phyloP scores from a whole-genome alignment of 2,329 filamentous ascomycete species.

The Penicillium digitatum region DNA sequence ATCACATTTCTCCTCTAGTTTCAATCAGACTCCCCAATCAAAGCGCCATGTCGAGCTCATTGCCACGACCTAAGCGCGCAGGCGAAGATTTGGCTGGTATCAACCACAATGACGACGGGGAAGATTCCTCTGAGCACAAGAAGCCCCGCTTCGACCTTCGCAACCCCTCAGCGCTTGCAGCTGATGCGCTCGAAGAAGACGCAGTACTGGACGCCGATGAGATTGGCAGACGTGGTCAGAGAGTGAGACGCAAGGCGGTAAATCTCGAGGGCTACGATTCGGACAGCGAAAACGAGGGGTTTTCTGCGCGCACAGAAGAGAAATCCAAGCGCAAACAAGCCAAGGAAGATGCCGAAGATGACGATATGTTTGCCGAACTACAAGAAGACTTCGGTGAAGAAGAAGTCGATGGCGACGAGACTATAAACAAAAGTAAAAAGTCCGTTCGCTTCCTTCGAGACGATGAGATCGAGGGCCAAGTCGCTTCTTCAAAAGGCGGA shows the following conservation, averaged over 20 bases:
- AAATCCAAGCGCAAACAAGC: slow-evolving; percentile 43
- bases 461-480: slow-evolving; percentile 74
- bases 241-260: slow-evolving; percentile 86
- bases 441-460: slow-evolving; percentile 57
- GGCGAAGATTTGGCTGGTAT: slow-evolving; percentile 76
- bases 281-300: slow-evolving; percentile 86
- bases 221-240: slow-evolving; percentile 68
- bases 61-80: slow-evolving; percentile 75
- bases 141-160: slow-evolving; percentile 90
- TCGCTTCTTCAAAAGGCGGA: slow-evolving; percentile 66
- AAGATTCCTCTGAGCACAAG: slow-evolving; percentile 54
- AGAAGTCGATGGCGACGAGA: slow-evolving; percentile 50
- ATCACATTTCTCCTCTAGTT: neutral
- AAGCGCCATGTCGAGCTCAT: slow-evolving; percentile 54
- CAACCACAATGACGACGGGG: slow-evolving; percentile 56
- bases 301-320: slow-evolving; percentile 67
- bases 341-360: slow-evolving; percentile 42
- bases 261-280: slow-evolving; percentile 97
- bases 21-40: neutral
- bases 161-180: slow-evolving; percentile 86
- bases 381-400: slow-evolving; percentile 57
- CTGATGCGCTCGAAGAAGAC: slow-evolving; percentile 71
- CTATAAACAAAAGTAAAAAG: slow-evolving; percentile 58
- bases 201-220: slow-evolving; percentile 84
- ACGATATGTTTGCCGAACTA: slow-evolving; percentile 78